phyloP scores from a whole-genome alignment of 371 early-diverging fungal species.

The Mucor sp. region DNA sequence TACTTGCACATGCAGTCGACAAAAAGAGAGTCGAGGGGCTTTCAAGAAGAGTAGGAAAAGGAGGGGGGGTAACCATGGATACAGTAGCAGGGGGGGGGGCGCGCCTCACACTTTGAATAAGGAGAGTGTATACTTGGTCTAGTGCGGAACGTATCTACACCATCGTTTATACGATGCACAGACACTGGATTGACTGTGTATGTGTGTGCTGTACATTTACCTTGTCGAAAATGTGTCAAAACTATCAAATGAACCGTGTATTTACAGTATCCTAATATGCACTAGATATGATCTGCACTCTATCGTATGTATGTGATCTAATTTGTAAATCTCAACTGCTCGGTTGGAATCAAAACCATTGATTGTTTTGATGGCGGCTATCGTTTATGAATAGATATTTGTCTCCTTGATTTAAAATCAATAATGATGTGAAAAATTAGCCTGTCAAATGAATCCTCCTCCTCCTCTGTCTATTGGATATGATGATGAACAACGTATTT shows the following conservation, averaged over 20 bases:
- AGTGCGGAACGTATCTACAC: too few relatives aligned
- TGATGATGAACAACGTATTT: neutral
- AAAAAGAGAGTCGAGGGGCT: neutral
- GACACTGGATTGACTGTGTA: neutral
- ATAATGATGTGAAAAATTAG: neutral
- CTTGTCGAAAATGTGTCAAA: neutral
- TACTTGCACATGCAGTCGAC: neutral
- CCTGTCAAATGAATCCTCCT: neutral
- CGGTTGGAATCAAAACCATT: neutral
- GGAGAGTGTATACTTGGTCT: too few relatives aligned
- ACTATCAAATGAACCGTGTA: neutral
- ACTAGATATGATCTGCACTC: neutral
- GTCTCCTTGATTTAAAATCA: neutral
- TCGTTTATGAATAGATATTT: neutral
- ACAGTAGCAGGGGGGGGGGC: too few relatives aligned
- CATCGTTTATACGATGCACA: neutral
- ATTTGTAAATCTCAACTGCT: neutral
- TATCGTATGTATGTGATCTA: neutral
- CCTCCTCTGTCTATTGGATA: too few relatives aligned
- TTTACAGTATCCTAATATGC: neutral
- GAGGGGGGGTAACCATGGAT: neutral
- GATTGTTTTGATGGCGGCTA: neutral
- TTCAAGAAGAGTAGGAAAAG: too few relatives aligned
- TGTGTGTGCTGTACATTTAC: neutral
- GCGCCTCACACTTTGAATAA: too few relatives aligned